Evolutionary conservation across 148 eudicot species (phyloP).

Genomic region (Amaranthus hypochondriacus): DNA sequence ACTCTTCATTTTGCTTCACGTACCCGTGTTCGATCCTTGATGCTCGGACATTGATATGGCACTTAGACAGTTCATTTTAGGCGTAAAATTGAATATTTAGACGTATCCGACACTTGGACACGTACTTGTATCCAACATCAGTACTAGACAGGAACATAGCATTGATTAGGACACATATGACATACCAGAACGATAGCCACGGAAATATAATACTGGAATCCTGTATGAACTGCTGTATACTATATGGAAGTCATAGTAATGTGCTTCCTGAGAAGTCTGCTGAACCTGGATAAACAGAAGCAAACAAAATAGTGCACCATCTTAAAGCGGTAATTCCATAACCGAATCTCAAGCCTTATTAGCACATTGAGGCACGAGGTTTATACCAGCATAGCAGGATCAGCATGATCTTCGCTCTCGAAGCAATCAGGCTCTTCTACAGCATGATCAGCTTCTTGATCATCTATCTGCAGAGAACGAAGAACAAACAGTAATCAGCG

Average conservation of each 20-base stretch:
- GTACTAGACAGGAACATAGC: too few relatives aligned
- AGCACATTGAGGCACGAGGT: conserved; percentile 1
- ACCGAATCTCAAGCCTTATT: background rate
- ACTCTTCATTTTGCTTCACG: too few relatives aligned
- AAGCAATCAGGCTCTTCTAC: conserved; percentile 30
- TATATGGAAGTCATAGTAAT: conserved; percentile 76
- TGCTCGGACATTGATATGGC: too few relatives aligned
- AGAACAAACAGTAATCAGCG: background rate
- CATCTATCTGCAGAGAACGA: conserved; percentile 37
- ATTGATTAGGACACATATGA: conserved; percentile 33
- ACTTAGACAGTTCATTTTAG: too few relatives aligned
- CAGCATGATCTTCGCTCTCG: conserved; percentile 36
- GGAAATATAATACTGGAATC: conserved; percentile 86
- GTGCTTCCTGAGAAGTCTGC: conserved; percentile 36
- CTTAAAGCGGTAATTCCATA: background rate
- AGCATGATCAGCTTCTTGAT: conserved; percentile 17
- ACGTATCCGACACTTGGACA: too few relatives aligned
- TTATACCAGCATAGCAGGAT: conserved; percentile 55
- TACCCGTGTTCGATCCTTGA: too few relatives aligned
- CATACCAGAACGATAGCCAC: conserved; percentile 64
- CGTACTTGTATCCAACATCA: too few relatives aligned
- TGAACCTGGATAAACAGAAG: conserved; percentile 38
- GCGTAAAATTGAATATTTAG: too few relatives aligned
- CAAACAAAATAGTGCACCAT: background rate
- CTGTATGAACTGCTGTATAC: conserved; percentile 74